Evolutionary conservation across 2,329 filamentous ascomycete genomes (phyloP).

Genomic region (Fusarium mundagurra): DNA sequence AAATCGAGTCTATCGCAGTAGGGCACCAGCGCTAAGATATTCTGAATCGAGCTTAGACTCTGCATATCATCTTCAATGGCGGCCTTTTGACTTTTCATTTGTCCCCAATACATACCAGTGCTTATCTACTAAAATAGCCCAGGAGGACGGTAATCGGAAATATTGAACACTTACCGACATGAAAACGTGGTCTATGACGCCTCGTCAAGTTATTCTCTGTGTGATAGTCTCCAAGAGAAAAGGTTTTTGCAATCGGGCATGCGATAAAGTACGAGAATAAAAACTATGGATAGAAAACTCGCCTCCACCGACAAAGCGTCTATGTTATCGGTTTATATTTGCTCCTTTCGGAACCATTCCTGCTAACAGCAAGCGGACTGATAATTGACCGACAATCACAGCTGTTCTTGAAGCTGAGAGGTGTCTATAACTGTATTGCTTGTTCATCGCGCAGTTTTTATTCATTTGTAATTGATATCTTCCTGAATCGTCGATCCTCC

Average conservation of each 20-base stretch:
- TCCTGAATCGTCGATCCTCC: not conserved
- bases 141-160: not conserved
- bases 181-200: too few relatives aligned
- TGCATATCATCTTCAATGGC: too few relatives aligned
- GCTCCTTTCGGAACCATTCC: accelerated
- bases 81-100: not conserved
- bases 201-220: too few relatives aligned
- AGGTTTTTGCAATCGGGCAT: not conserved
- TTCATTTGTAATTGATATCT: not conserved
- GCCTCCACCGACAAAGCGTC: too few relatives aligned
- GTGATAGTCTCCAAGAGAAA: not conserved
- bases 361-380: not conserved
- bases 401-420: not conserved
- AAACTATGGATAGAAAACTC: not conserved
- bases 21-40: not conserved
- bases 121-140: not conserved
- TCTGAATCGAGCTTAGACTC: not conserved
- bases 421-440: not conserved
- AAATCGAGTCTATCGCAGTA: accelerated
- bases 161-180: not conserved
- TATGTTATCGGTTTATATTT: not conserved
- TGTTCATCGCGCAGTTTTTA: accelerated
- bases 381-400: accelerated
- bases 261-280: not conserved
- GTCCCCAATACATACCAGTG: not conserved